These are phyloP conservation scores for Penicillium vulpinum DNA, from an alignment of 2,329 filamentous ascomycete species.

Conservation along the genomic window DNA sequence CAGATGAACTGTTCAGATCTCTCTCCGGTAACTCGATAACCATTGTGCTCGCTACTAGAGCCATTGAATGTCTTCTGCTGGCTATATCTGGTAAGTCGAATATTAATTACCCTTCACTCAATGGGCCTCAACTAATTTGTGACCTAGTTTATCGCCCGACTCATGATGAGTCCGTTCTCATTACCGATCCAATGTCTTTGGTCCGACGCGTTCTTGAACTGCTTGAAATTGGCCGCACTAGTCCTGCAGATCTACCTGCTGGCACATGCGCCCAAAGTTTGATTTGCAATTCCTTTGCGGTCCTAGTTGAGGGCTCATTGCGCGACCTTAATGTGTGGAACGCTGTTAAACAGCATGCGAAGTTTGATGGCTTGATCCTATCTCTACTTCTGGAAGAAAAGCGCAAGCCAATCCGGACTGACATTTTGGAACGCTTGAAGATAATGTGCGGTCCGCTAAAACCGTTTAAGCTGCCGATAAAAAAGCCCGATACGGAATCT, in stretches of 20 bases:
- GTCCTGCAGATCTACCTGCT: slow-evolving; percentile 14
- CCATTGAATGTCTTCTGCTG: slow-evolving; percentile 59
- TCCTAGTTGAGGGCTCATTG: slow-evolving; percentile 51
- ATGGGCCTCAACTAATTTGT: slow-evolving; percentile 17
- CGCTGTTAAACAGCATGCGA: slow-evolving; percentile 40
- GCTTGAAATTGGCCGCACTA: slow-evolving; percentile 30
- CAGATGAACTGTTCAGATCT: slow-evolving; percentile 54
- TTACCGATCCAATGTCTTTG: slow-evolving; percentile 40
- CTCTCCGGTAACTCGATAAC: slow-evolving; percentile 49
- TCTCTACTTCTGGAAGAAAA: slow-evolving; percentile 48
- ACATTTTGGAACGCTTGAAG: slow-evolving; percentile 42
- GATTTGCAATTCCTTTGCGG: slow-evolving; percentile 48
- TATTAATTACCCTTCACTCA: neutral
- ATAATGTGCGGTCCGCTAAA: slow-evolving; percentile 38
- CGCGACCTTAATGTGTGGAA: slow-evolving; percentile 50
- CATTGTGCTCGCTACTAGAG: slow-evolving; percentile 52
- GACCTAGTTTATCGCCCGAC: slow-evolving; percentile 23
- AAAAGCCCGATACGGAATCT: slow-evolving; percentile 17
- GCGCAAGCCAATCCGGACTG: slow-evolving; percentile 40
- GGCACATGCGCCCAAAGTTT: slow-evolving; percentile 33
- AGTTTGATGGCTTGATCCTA: slow-evolving; percentile 41
- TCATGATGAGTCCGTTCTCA: slow-evolving; percentile 27
- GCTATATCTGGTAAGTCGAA: slow-evolving; percentile 55
- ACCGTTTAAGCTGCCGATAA: slow-evolving; percentile 29
- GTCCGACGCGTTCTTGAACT: slow-evolving; percentile 38